Evolutionary conservation across 768 basidiomycete species (phyloP), one percentile per base, ranked within the genome.

Genomic region (Suillus occidentalis): DNA sequence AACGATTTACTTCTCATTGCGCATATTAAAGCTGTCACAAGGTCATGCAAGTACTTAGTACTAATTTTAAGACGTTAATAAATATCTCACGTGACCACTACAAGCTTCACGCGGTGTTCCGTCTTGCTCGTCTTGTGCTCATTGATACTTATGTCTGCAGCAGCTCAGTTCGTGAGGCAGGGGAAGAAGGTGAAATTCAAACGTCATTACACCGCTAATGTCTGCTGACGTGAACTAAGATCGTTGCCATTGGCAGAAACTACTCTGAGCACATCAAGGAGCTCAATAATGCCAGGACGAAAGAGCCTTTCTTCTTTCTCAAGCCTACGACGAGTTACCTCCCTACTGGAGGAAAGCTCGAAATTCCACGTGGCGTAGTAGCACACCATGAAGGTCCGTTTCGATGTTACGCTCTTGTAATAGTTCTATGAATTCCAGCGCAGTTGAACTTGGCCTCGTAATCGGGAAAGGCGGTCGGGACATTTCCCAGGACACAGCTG

Each of bases 291-390:
- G 80, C 90, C 6, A 65, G 47, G 36, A 96, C 97, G 0, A 92
- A 89, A 74, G 96, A 98, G 73, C 97, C 97, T 0, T 98, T 99
- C 83, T 96, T 98, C 85, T 99, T 99, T 82, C 80, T 99, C 34
- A 99, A 99, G 78, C 97, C 97, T 9, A 99, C 97, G 6, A 88
- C 90, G 14, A 94, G 91, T 73, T 99, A 96, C 72, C 72, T 98
- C 28, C 72, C 81, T 25, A 86, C 87, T 18, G 92, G 92, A 0
- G 94, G 92, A 1, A 83, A 85, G 42, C 79, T 99, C 22, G 92
- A 98, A 79, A 90, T 98, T 42, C 97, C 97, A 0, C 78, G 73
- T 34, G 96, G 96, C 6, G 84, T 96, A 42, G 70, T 89, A 4
- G 90, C 90, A 25, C 97, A 99, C 70, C 89, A 99, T 74, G 97